Base-by-base conservation (phyloP, 805 yeast species). In the Trichomonascus vanleenenianus region DNA sequence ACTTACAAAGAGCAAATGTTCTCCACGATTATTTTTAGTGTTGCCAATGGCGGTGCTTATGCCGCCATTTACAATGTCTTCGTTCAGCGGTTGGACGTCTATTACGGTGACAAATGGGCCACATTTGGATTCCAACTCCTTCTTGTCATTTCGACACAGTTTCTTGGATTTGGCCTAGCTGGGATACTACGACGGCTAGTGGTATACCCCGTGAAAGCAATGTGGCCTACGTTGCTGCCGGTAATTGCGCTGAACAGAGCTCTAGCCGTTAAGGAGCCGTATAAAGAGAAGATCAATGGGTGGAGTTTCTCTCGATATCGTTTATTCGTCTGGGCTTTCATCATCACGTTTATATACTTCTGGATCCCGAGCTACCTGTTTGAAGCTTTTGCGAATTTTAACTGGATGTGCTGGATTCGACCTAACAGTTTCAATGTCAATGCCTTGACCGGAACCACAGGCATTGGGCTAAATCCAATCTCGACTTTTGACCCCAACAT, bases 151-250 rank as follows among this genome's bases (percentile, higher is more conserved):
- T 70, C 82, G 2, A 70, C 84, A 1, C 81, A 79, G 56, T 77
- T 75, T 50, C 62, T 81, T 52, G 88, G 87, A 19, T 75, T 79
- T 56, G 81, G 84, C 1, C 72, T 82, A 58, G 85, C 86, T 4
- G 81, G 83, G 42, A 55, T 81, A 16, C 70, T 79, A 70, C 71
- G 83, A 55, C 73, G 75, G 48, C 74, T 81, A 30, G 71, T 70
- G 2, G 71, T 79, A 7, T 77, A 76, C 54, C 79, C 79, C 11
- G 62, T 64, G 3, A 62, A 67, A 45, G 67, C 78, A 10, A 57
- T 79, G 30, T 79, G 83, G 83, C 81, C 79, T 32, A 63, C 72
- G 2, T 47, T 66, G 2, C 54, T 76, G 50, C 79, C 81, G 14
- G 63, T 71, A 0, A 49, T 76, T 35, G 73, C 77, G 16, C 57